Conservation (phyloP, 2,329 filamentous ascomycete species). For the Colletotrichum sp. region DNA sequence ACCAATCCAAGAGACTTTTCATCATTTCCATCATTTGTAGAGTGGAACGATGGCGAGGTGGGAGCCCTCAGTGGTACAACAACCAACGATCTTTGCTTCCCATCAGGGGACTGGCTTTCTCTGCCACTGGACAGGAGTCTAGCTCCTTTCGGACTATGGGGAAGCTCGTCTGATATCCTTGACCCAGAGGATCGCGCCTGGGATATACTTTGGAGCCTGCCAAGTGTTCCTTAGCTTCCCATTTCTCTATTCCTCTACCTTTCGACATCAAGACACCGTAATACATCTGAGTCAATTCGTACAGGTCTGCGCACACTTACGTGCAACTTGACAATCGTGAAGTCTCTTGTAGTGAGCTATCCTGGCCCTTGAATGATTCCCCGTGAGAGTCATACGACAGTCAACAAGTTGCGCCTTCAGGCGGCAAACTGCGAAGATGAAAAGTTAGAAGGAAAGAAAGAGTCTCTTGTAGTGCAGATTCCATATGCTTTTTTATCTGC, state of each 20-base stretch:
- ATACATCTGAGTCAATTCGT: not conserved
- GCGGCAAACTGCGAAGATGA: too few relatives aligned
- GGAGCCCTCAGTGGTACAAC: not conserved
- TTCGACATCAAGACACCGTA: not conserved
- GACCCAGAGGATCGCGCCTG: not conserved
- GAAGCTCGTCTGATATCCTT: not conserved
- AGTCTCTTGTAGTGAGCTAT: not conserved
- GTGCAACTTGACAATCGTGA: not conserved
- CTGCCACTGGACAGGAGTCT: not conserved
- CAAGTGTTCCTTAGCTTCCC: not conserved
- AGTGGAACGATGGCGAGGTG: not conserved
- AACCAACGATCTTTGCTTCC: not conserved
- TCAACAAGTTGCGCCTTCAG: too few relatives aligned
- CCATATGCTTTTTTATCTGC: not conserved
- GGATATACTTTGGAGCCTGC: not conserved
- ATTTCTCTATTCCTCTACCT: not conserved
- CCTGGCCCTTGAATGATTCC: too few relatives aligned
- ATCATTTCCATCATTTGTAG: not conserved
- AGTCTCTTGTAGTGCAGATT: not conserved
- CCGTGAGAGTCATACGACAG: too few relatives aligned
- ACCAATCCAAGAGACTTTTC: not conserved
- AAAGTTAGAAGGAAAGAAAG: too few relatives aligned
- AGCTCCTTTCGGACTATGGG: not conserved
- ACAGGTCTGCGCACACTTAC: not conserved
- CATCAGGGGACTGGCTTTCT: not conserved